phyloP scores from a whole-genome alignment of 495 filamentous ascomycete genomes.

The Penicillium lagena region DNA sequence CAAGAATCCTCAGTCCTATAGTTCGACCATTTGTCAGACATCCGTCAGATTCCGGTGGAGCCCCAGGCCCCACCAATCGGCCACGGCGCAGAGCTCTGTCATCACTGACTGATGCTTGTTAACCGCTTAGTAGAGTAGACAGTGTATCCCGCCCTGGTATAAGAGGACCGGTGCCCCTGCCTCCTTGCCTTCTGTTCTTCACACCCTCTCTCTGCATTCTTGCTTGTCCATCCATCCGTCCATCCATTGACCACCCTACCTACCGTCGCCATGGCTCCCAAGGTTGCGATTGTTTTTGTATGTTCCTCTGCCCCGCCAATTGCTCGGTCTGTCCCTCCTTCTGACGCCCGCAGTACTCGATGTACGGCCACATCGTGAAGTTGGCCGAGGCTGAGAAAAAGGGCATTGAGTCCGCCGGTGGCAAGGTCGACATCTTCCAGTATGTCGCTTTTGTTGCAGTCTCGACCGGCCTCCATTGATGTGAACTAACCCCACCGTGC shows the following conservation, averaged over 20 bases:
- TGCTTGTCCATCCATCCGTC: not conserved
- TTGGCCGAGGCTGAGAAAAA: conserved; percentile 86
- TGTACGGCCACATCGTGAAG: conserved; percentile 85
- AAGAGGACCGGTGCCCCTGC: not conserved
- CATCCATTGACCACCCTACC: not conserved
- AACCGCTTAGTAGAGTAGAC: conserved; percentile 8
- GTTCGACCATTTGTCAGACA: conserved; percentile 26
- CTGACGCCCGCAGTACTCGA: conserved; percentile 66
- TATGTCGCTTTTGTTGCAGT: conserved; percentile 28
- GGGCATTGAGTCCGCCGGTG: conserved; percentile 85
- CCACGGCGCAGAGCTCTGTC: conserved; percentile 15
- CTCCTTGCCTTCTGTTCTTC: not conserved
- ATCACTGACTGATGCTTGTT: conserved; percentile 29
- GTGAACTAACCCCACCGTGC: no score
- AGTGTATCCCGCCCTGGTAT: conserved; percentile 1
- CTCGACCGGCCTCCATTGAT: not conserved
- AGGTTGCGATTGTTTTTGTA: conserved; percentile 87
- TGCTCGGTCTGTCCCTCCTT: not conserved
- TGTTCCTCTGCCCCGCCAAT: conserved; percentile 9
- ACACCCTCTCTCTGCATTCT: conserved; percentile 1
- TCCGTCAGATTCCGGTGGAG: conserved; percentile 29
- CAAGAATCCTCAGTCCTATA: no score
- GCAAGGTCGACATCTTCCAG: conserved; percentile 74
- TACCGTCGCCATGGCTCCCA: conserved; percentile 73
- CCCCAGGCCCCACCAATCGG: conserved; percentile 7